These are phyloP conservation scores for Poteriospumella lacustris DNA, from an alignment of 108 stramenopile species.

Conservation along the genomic window DNA sequence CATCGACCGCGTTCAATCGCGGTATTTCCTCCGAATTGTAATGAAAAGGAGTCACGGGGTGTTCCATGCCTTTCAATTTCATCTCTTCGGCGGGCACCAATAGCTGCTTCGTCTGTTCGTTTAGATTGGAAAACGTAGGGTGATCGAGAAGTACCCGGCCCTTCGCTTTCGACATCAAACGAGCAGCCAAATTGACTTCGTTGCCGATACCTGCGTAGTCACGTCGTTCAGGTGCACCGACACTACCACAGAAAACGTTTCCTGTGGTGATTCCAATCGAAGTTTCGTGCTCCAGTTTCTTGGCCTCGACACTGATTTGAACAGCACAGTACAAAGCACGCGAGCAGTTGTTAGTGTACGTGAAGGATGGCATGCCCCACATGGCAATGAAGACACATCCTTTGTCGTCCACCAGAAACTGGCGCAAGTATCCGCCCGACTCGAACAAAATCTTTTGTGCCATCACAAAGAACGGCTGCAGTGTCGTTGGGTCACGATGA, in stretches of 20 bases:
- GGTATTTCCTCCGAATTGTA: neutral
- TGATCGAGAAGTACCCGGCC: neutral
- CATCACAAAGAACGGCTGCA: slow-evolving; percentile 25
- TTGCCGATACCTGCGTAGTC: slow-evolving; percentile 63
- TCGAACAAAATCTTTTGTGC: slow-evolving; percentile 51
- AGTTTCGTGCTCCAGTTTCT: slow-evolving; percentile 41
- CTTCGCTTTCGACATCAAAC: slow-evolving; percentile 51
- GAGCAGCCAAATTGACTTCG: slow-evolving; percentile 59
- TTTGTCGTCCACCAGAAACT: slow-evolving; percentile 42
- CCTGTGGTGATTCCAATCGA: slow-evolving; percentile 57
- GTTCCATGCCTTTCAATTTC: slow-evolving; percentile 1
- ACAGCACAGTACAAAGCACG: slow-evolving; percentile 31
- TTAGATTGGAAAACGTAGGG: neutral
- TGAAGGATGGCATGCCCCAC: slow-evolving; percentile 56
- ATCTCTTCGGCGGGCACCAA: neutral
- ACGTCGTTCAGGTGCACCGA: slow-evolving; percentile 49
- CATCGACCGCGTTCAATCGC: neutral
- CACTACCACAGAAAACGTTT: slow-evolving; percentile 59
- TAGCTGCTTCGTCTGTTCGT: neutral
- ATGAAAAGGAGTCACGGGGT: neutral
- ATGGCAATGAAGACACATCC: slow-evolving; percentile 46
- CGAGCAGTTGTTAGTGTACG: slow-evolving; percentile 56
- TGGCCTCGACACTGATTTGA: neutral
- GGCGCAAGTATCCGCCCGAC: slow-evolving; percentile 34
- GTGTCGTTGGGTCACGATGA: neutral